phyloP scores from a whole-genome alignment of 306 rosid genomes.

The Corylus heterophylla region DNA sequence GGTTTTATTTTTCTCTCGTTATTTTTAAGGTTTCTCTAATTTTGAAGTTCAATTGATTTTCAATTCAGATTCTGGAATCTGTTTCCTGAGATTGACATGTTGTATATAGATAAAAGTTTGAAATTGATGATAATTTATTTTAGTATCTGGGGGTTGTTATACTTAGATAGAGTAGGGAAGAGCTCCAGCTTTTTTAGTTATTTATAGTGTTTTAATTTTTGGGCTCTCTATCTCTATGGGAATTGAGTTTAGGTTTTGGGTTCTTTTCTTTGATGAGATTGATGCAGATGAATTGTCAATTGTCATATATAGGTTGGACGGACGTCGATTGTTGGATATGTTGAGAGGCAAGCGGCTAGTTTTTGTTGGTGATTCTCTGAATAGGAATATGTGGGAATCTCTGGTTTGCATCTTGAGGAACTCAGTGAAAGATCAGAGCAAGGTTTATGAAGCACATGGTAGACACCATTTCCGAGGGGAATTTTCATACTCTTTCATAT shows the following conservation, averaged over 20 bases:
- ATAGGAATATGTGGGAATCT: conserved; percentile 99
- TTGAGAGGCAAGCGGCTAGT: conserved; percentile 78
- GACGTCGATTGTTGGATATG: conserved; percentile 60
- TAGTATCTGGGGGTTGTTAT: not conserved
- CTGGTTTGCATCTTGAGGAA: conserved; percentile 81
- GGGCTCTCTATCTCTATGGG: conserved; percentile 7
- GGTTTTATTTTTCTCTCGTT: not conserved
- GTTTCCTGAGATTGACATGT: conserved; percentile 7
- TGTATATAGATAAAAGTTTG: not conserved
- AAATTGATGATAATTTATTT: not conserved
- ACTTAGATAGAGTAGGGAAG: not conserved
- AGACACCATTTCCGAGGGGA: conserved; percentile 78
- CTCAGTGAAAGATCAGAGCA: conserved; percentile 57
- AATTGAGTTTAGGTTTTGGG: conserved; percentile 5
- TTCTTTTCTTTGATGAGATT: conserved; percentile 5
- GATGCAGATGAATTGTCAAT: not conserved
- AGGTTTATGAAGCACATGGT: conserved; percentile 81
- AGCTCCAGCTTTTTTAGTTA: not conserved
- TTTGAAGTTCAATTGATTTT: not conserved
- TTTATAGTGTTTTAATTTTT: not conserved
- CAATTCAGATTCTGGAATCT: conserved; percentile 6
- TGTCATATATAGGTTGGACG: conserved; percentile 61
- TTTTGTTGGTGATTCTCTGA: conserved; percentile 97
- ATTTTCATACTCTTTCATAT: conserved; percentile 81
- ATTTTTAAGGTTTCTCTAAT: not conserved